These are phyloP conservation scores for Peniophora sp. DNA, from an alignment of 1,284 basidiomycete genomes.

Conservation along the genomic window DNA sequence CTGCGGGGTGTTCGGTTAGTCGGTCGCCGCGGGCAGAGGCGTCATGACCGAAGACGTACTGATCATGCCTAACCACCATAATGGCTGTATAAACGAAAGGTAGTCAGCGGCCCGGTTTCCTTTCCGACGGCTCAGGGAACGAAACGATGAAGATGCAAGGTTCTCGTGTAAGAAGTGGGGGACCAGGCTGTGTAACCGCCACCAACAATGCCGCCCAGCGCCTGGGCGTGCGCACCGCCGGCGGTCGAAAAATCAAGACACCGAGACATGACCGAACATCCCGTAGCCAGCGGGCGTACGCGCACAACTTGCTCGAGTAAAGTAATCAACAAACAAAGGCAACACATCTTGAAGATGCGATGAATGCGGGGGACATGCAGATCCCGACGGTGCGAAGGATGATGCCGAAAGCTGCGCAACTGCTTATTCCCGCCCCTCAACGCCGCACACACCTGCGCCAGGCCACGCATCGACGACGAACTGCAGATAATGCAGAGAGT, in stretches of 20 bases:
- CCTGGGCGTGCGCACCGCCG: no score
- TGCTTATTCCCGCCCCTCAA: background rate
- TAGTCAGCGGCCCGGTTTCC: background rate
- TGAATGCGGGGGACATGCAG: no score
- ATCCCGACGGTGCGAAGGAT: background rate
- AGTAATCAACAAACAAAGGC: no score
- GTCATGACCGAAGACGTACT: constrained; percentile 31
- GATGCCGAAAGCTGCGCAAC: background rate
- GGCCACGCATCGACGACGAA: background rate
- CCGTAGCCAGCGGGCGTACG: no score
- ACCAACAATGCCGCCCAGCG: background rate
- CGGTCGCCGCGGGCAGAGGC: constrained; percentile 5
- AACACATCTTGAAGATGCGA: no score
- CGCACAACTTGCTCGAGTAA: no score
- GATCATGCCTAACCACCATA: constrained; percentile 88
- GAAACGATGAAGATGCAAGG: no score
- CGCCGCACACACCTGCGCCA: background rate
- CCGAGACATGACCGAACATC: no score
- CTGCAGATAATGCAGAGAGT: background rate
- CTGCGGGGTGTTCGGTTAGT: constrained; percentile 23
- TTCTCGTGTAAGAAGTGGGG: background rate
- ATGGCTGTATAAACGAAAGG: constrained; percentile 29
- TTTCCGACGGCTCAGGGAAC: no score
- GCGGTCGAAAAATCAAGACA: no score
- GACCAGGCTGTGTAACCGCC: background rate